A percentile compares a stretch with the other conserved stretches of the same genome.
Conservation (phyloP, 257 asterid species). For the Solanum boliviense region DNA sequence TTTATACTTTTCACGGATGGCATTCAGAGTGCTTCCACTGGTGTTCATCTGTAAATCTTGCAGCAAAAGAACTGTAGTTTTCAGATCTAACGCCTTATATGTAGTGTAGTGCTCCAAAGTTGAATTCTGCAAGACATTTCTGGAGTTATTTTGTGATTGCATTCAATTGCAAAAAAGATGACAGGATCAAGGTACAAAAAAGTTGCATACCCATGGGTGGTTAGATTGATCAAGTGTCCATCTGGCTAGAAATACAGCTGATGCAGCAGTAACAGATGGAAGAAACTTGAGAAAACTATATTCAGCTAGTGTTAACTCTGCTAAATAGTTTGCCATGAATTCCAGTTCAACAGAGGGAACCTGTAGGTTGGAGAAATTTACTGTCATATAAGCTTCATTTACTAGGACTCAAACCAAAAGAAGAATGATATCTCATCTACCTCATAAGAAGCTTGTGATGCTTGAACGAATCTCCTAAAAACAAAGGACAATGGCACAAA, state of each 20-base stretch:
- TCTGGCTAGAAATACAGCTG: slow-evolving; percentile 87
- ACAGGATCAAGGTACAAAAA: slow-evolving; percentile 1
- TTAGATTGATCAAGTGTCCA: slow-evolving; percentile 95
- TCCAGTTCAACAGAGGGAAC: slow-evolving; percentile 89
- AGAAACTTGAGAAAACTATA: slow-evolving; percentile 75
- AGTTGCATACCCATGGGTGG: slow-evolving; percentile 82
- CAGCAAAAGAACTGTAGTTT: slow-evolving; percentile 46
- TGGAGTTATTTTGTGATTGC: neutral
- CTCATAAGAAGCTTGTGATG: slow-evolving; percentile 81
- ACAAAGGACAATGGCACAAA: neutral
- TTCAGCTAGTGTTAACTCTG: slow-evolving; percentile 74
- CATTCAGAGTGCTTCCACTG: slow-evolving; percentile 29
- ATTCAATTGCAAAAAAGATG: neutral
- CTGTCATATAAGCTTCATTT: neutral
- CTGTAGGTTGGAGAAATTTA: slow-evolving; percentile 31
- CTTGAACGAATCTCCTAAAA: slow-evolving; percentile 93
- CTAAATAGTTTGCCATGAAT: slow-evolving; percentile 83
- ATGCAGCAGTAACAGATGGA: slow-evolving; percentile 87
- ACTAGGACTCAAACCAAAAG: neutral
- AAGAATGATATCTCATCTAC: slow-evolving; percentile 22
- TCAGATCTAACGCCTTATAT: slow-evolving; percentile 46
- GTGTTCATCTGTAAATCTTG: slow-evolving; percentile 62
- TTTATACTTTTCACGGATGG: slow-evolving; percentile 78
- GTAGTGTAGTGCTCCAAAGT: slow-evolving; percentile 83
- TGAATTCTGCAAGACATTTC: slow-evolving; percentile 48